Evolutionary conservation across 2,329 filamentous ascomycete genomes (phyloP), one percentile per base, ranked within the genome.

Genomic region (Talaromyces rugulosus): DNA sequence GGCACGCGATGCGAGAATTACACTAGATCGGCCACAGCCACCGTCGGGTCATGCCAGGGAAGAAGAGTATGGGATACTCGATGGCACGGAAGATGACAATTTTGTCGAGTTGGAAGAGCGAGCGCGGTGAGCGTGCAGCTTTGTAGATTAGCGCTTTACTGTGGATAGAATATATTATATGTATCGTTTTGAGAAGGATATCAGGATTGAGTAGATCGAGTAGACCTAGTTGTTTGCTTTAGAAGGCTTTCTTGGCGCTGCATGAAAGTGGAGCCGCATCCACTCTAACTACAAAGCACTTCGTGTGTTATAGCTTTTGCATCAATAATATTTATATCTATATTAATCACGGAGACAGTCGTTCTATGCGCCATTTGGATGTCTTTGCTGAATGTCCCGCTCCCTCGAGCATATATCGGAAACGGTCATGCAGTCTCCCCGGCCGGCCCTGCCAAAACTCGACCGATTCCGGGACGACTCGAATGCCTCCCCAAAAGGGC

Each of bases 401-500:
- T 12, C 68, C 86, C 69, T 91, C 68, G 73, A 85, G 87, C 61
- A 87, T 86, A 78, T 97, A 98, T 64, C 88, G 84, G 74, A 99
- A 98, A 28, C 95, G 89, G 81, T 99, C 95, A 78, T 99, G 95
- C 75, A 99, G 78, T 63, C 95, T 84, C 78, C 89, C 96, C 72
- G 91, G 85, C 69, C 95, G 85, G 2, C 95, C 95, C 81, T 97
- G 93, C 86, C 95, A 99, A 75, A 99, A 99, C 83, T 99, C 95
- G 56, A 99, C 84, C 69, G 87, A 85, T 71, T 92, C 89, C 0
- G 95, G 94, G 66, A 93, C 83, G 63, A 99, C 85, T 68, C 94
- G 87, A 74, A 97, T 74, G 0, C 95, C 95, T 33, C 95, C 95
- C 95, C 95, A 99, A 74, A 96, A 97, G 9, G 90, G 88, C 4